Evolutionary conservation across 768 basidiomycete genomes (phyloP).

Genomic region (Pleurotus tuoliensis): DNA sequence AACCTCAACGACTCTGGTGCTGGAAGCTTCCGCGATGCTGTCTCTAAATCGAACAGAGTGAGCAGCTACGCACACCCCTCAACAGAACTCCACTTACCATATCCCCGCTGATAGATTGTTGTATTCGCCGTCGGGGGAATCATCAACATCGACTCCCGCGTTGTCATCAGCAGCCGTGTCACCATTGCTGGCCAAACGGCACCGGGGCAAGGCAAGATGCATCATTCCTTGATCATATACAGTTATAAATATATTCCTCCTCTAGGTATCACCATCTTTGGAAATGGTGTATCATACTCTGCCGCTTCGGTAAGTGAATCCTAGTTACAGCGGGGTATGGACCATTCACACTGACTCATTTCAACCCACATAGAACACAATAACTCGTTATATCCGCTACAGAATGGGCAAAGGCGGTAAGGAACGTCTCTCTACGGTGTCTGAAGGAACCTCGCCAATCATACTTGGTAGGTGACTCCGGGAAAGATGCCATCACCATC

Average conservation of each 20-base stretch:
- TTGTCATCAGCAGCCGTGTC: slow-evolving; percentile 27
- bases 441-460: neutral
- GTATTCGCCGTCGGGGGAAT: slow-evolving; percentile 31
- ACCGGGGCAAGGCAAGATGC: slow-evolving; percentile 23
- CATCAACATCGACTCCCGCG: slow-evolving; percentile 25
- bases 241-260: neutral
- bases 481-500: slow-evolving; percentile 31
- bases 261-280: slow-evolving; percentile 29
- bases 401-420: slow-evolving; percentile 27
- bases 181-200: slow-evolving; percentile 33
- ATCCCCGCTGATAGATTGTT: slow-evolving; percentile 18
- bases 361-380: slow-evolving; percentile 17
- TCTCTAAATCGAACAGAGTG: slow-evolving; percentile 25
- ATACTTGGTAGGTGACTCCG: slow-evolving; percentile 21
- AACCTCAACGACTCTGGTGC: slow-evolving; percentile 30
- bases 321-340: neutral
- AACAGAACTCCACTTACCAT: neutral
- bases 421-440: neutral
- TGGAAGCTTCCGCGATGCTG: slow-evolving; percentile 32
- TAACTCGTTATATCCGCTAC: slow-evolving; percentile 23
- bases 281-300: slow-evolving; percentile 30
- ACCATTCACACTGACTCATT: neutral
- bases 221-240: neutral
- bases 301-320: slow-evolving; percentile 11
- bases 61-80: neutral